A percentile compares a stretch with the other conserved stretches of the same genome.
phyloP scores from a whole-genome alignment of 352 stramenopile species.

The Phytopythium montanum region DNA sequence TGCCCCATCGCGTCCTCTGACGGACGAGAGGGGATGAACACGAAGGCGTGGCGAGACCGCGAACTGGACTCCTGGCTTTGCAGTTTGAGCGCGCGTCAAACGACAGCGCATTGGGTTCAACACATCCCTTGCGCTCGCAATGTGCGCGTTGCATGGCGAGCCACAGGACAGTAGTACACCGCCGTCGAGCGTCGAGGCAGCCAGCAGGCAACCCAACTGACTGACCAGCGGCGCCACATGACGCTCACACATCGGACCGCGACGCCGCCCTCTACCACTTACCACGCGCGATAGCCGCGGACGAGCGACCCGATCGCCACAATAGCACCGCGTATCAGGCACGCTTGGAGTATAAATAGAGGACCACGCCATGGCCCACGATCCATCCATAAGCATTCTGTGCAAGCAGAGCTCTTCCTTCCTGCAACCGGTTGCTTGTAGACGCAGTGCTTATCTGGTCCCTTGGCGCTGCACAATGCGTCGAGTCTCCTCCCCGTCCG shows the following conservation, averaged over 20 bases:
- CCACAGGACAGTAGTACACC: background rate
- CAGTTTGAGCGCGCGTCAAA: background rate
- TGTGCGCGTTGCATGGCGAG: background rate
- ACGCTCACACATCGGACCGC: background rate
- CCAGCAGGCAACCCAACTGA: background rate
- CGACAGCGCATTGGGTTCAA: background rate
- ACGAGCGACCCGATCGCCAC: no score
- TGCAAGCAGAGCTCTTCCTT: no score
- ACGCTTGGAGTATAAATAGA: no score
- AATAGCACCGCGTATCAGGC: no score
- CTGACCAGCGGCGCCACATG: background rate
- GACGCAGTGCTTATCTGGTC: no score
- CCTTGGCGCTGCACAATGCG: no score
- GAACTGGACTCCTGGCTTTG: background rate
- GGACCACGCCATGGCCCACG: no score
- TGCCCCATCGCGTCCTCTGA: background rate
- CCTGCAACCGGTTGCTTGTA: no score
- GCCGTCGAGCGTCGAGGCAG: background rate
- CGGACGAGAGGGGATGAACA: background rate
- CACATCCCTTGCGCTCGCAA: background rate
- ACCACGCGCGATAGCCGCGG: background rate
- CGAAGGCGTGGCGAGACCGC: background rate
- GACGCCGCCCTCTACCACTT: background rate
- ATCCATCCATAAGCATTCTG: no score
- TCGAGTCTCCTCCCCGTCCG: no score